Base-by-base conservation (phyloP, 768 basidiomycete species). In the Gyrodon lividus region DNA sequence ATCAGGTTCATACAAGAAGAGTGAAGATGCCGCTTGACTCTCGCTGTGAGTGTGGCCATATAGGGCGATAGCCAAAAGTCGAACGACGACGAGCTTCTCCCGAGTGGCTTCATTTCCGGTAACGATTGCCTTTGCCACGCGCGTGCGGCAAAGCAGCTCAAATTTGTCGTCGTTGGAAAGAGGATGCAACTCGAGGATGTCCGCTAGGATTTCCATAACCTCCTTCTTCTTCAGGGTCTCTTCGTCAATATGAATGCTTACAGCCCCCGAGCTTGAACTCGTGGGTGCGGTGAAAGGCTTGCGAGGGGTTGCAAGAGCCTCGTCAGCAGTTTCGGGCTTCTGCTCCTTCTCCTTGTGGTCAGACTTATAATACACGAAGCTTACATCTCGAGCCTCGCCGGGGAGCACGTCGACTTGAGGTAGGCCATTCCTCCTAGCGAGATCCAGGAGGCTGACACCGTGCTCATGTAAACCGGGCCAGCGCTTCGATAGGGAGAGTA, bases 1-100 rank as follows among this genome's bases (percentile, higher is more conserved):
- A 61, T 97, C 95, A 6, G 96, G 96, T 67, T 98, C 95, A 62
- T 93, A 95, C 10, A 98, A 78, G 74, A 98, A 96, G 38, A 98
- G 77, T 7, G 86, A 81, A 4, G 88, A 82, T 35, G 84, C 79
- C 2, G 91, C 89, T 65, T 87, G 83, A 34, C 77, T 76, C 70
- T 98, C 95, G 39, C 76, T 66, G 63, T 92, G 85, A 46, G 91
- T 92, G 67, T 92, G 92, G 26, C 89, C 89, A 62, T 92, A 98
- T 41, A 95, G 89, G 20, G 93, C 89, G 51, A 96, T 87, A 9
- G 96, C 86, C 38, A 97, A 74, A 20, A 98, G 79, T 51, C 95
- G 83, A 39, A 90, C 78, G 53, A 83, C 74, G 39, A 95, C 79
- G 37, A 98, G 80, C 65, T 92, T 89, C 69, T 87, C 83, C 31